Evolutionary conservation across 495 filamentous ascomycete species (phyloP), one percentile per base, ranked within the genome.

Genomic region (Neurospora pannonica): DNA sequence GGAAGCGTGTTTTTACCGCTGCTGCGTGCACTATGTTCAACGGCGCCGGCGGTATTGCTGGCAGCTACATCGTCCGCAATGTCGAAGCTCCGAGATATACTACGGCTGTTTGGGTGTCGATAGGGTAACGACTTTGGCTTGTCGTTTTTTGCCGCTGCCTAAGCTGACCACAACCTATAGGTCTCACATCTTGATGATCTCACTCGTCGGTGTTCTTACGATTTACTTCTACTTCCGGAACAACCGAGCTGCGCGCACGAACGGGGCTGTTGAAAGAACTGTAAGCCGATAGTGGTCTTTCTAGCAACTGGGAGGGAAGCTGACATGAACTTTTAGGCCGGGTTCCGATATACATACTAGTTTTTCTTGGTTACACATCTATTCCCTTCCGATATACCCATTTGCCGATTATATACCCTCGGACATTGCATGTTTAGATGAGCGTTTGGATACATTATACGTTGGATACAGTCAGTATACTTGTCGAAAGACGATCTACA

Each of bases 21-120:
- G 92, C 92, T 0, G 87, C 88, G 2, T 87, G 92, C 7, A 90
- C 90, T 17, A 90, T 90, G 62, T 90, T 88, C 76, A 93, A 94
- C 79, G 92, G 92, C 0, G 86, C 92, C 4, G 92, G 92, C 19
- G 92, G 92, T 3, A 91, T 95, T 73, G 92, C 92, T 1, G 92
- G 92, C 3, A 91, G 89, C 77, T 94, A 88, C 79, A 93, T 94
- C 72, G 91, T 94, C 1, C 82, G 89, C 11, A 86, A 88, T 71
- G 79, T 85, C 9, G 91, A 94, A 75, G 92, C 92, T 3, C 92
- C 92, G 10, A 78, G 83, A 75, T 94, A 94, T 78, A 78, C 85
- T 37, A 94, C 91, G 0, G 92, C 92, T 2, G 87, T 93, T 4
- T 93, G 90, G 89, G 86, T 92, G 15, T 91, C 89, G 1, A 91